These are phyloP conservation scores for Aspergillus sp. DNA, from an alignment of 2,329 filamentous ascomycete genomes.

Conservation along the genomic window DNA sequence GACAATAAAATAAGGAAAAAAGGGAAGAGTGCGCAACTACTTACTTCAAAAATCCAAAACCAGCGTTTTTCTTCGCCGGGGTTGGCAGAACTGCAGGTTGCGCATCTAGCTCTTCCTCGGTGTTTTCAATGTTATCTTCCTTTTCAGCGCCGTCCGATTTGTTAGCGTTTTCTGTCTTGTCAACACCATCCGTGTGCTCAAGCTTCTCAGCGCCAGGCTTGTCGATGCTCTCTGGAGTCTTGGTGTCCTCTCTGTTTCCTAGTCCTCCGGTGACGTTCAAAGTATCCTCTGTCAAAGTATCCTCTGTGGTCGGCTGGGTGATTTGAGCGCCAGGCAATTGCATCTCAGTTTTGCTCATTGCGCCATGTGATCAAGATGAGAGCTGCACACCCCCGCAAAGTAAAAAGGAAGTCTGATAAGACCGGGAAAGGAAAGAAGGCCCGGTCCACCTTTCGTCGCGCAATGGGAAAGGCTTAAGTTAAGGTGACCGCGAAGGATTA, in stretches of 20 bases:
- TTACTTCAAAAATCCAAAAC: conserved; percentile 25
- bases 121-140: not conserved
- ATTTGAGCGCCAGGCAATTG: conserved; percentile 8
- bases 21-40: not conserved
- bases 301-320: not conserved
- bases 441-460: too few species aligned
- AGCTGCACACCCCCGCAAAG: too few species aligned
- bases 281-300: too few species aligned
- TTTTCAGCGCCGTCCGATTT: conserved; percentile 15
- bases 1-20: too few species aligned
- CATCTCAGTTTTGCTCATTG: not conserved
- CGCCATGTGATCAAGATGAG: too few species aligned
- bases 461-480: too few species aligned
- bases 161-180: conserved; percentile 6
- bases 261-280: too few species aligned
- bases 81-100: conserved; percentile 9
- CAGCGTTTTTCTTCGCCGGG: conserved; percentile 12
- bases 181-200: not conserved
- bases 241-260: conserved; percentile 1
- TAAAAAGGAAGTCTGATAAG: too few species aligned
- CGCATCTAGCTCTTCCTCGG: conserved; percentile 6
- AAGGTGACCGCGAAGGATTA: too few species aligned
- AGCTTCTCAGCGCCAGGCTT: not conserved
- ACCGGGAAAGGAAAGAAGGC: too few species aligned
- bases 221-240: not conserved